phyloP scores from a whole-genome alignment of 2,329 filamentous ascomycete species.

The Gnomoniopsis sp. region DNA sequence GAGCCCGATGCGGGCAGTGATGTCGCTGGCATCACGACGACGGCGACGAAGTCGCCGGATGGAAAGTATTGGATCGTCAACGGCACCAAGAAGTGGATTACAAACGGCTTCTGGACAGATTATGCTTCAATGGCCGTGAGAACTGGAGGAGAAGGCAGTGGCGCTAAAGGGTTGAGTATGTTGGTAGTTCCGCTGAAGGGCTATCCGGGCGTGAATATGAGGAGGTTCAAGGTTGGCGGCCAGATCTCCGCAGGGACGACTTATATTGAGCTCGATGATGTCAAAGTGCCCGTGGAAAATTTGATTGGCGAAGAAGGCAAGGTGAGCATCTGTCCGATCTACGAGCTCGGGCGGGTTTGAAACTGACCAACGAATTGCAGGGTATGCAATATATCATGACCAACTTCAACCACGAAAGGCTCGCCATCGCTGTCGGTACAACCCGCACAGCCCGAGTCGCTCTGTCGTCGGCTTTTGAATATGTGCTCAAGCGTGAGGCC shows the following conservation, averaged over 20 bases:
- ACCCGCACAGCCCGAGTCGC: constrained; percentile 54
- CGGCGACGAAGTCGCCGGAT: constrained; percentile 57
- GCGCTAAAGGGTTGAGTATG: constrained; percentile 60
- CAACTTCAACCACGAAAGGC: constrained; percentile 77
- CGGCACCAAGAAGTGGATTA: constrained; percentile 71
- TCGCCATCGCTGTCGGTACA: constrained; percentile 62
- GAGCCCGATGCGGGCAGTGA: constrained; percentile 73
- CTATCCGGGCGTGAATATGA: constrained; percentile 64
- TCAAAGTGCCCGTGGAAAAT: constrained; percentile 67
- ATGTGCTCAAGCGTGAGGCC: constrained; percentile 36
- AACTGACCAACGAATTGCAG: constrained; percentile 25
- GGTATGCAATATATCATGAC: constrained; percentile 76
- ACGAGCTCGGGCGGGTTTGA: not conserved
- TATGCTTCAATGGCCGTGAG: constrained; percentile 69
- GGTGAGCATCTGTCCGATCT: not conserved
- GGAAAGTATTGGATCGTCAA: constrained; percentile 69
- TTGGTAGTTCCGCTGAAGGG: constrained; percentile 68
- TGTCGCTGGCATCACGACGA: constrained; percentile 70
- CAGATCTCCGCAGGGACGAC: constrained; percentile 66
- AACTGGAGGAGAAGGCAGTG: constrained; percentile 58
- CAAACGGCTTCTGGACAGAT: constrained; percentile 34
- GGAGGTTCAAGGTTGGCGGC: constrained; percentile 64
- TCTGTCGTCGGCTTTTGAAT: constrained; percentile 33
- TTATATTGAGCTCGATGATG: constrained; percentile 73
- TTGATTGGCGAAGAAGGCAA: constrained; percentile 64